Base-by-base conservation (phyloP, 768 basidiomycete species). In the Naganishia randhawae region DNA sequence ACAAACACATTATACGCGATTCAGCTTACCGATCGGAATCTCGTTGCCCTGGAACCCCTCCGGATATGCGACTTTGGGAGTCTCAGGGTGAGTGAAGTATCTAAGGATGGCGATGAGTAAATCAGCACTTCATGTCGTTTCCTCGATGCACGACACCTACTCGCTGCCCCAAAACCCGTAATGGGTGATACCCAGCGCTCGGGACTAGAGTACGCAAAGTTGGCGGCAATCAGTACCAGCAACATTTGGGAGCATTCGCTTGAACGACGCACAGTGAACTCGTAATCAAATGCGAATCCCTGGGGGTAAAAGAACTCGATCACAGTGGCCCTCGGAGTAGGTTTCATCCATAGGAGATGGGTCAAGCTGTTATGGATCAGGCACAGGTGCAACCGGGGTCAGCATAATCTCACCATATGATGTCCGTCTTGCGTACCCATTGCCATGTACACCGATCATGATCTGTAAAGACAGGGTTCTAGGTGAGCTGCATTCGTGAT, bases 31-130 rank as follows among this genome's bases (percentile, higher is more conserved):
- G 33, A 96, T 83, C 2, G 92, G 92, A 68, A 96, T 96, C 14
- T 83, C 84, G 76, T 89, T 92, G 16, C 87, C 92, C 85, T 93
- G 91, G 82, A 96, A 96, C n/a, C 90, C 93, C 45, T 88, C 85
- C 0, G 91, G 91, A 72, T 94, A 92, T 22, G 83, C 81, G 0
- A 87, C 84, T 3, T 81, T 81, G 80, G 92, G 92, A 5, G 87
- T 76, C 14, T 85, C 85, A 0, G 91, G 90, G 50, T 86, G 83
- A 1, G 90, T 88, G 76, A 94, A 92, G 42, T 83, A 84, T 55
- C 90, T 90, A 63, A 27, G 29, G 65, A 37, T 39, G 7, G 25
- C 27, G 37, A 25, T 39, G 22, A 14, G 25, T 3, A 41, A 1
- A 13, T n/a, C 4, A 29, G 27, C 17, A 1, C 13, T 25, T 41